Evolutionary conservation across 1,284 basidiomycete genomes (phyloP), one percentile per base, ranked within the genome.

Genomic region (Amylostereum areolatum): DNA sequence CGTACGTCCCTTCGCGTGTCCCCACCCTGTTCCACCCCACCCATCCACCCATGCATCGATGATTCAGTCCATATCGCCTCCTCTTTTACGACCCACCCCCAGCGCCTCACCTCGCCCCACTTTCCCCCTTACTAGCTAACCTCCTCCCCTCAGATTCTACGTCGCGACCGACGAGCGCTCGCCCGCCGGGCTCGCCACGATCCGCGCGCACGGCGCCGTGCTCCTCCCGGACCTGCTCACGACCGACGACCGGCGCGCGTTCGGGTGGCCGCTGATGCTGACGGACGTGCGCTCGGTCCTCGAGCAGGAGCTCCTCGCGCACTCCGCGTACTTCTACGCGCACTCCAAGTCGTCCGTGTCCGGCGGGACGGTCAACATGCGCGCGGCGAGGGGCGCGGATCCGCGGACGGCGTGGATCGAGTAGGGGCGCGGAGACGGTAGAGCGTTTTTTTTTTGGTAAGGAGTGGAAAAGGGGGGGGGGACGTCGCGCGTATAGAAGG

Each of bases 161-260:
- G 61, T 77, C 24, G 74, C 75, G 1, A 75, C 75, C 6, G 75
- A 75, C 48, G 75, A 77, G 50, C 66, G 71, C 24, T 60, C 66
- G 47, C 57, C 62, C 0, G 54, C 55, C 0, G 65, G 64, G 4
- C 58, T 77, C 10, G 32, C 60, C 4, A 66, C 67, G 52, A 60
- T 74, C 28, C 57, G 61, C 25, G 57, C 61, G 0, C 59, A 65
- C 28, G 69, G 71, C 28, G 74, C 64, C 1, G 43, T 77, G 18
- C 55, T 78, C 48, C 61, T 78, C 43, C 39, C 57, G 12, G 74
- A 77, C 53, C 58, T 76, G 1, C 57, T 76, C 46, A 69, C 68
- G 0, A 57, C 60, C 18, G 65, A 68, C 27, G 75, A 77, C 51
- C 59, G 64, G 3, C 62, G 62, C 4, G 50, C 53, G 35, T 62